Base-by-base conservation (phyloP, 352 stramenopile species). In the Peronosclerospora sorghi region DNA sequence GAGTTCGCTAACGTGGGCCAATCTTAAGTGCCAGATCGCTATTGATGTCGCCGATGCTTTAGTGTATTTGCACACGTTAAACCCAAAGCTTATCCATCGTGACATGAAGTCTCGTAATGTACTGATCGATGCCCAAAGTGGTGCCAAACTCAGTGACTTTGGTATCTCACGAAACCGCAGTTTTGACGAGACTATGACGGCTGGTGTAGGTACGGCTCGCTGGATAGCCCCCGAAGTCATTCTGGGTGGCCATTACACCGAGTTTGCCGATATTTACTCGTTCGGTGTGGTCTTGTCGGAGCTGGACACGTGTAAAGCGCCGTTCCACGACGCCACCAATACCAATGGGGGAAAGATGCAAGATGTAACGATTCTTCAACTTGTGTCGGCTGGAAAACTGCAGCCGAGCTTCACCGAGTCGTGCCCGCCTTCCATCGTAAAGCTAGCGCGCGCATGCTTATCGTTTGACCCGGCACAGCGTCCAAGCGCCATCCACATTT, bases 81-180 rank as follows among this genome's bases (percentile, higher is more conserved):
- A 77, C 45, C 63, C 69, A 17, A 80, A 80, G 50, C 47, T 83
- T 3, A 79, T 81, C 23, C 68, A 83, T 42, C 68, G 73, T 27
- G 70, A 86, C 41, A 56, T 86, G 20, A 83, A 81, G 54, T 81
- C 71, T 18, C 68, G 69, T 19, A 86, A 84, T 44, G 58, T 86
- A 15, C 48, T 84, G 21, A 73, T 86, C 15, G 69, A 84, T 38
- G 54, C 66, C 7, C 53, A 76, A 39, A 67, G 43, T 7, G 60
- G 67, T 0, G 69, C 72, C 12, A 86, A 86, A 54, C 42, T 86
- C 19, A 83, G 66, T 30, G 71, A 85, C 39, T 86, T 86, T 36
- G 67, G 67, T 45, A 80, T 82, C 43, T 82, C 67, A 20, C 66
- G 71, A 9, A 73, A 83, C 34, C 60, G 64, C 21, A 73, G 55